These are phyloP conservation scores for Chimonanthus praecox DNA, from an alignment of 164 flowering plant species.

Conservation along the genomic window DNA sequence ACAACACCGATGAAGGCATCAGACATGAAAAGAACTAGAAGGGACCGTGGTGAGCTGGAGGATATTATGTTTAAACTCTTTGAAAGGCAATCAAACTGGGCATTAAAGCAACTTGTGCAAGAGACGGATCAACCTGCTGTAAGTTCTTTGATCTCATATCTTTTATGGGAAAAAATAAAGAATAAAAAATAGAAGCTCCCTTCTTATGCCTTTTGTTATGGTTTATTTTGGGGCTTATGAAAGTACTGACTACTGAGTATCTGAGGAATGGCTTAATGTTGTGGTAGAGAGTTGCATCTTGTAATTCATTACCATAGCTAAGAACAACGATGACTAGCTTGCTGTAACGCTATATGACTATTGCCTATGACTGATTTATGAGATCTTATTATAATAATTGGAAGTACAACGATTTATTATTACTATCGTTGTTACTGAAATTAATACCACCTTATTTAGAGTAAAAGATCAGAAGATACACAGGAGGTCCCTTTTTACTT, in stretches of 20 bases:
- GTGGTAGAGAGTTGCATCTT: not conserved
- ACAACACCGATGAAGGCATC: conserved; percentile 38
- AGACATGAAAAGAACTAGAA: conserved; percentile 73
- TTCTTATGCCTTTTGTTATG: not conserved
- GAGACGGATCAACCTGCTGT: conserved; percentile 93
- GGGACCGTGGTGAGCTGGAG: conserved; percentile 79
- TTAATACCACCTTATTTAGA: no score
- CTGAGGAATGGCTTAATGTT: not conserved
- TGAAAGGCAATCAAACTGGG: conserved; percentile 85
- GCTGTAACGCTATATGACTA: not conserved
- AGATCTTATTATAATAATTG: no score
- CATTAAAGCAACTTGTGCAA: conserved; percentile 56
- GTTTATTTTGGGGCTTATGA: not conserved
- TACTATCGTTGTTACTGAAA: no score
- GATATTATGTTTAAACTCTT: conserved; percentile 83
- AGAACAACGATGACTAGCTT: not conserved
- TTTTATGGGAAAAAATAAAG: not conserved
- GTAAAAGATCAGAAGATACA: no score
- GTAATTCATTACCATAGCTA: not conserved
- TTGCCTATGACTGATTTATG: no score
- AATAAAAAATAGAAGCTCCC: not conserved
- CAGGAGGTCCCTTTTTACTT: no score
- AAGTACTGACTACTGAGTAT: no score
- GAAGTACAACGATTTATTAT: no score
- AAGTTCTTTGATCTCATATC: conserved; percentile 14